Evolutionary conservation across 768 basidiomycete species (phyloP).

Genomic region (Naganishia vishniacii): DNA sequence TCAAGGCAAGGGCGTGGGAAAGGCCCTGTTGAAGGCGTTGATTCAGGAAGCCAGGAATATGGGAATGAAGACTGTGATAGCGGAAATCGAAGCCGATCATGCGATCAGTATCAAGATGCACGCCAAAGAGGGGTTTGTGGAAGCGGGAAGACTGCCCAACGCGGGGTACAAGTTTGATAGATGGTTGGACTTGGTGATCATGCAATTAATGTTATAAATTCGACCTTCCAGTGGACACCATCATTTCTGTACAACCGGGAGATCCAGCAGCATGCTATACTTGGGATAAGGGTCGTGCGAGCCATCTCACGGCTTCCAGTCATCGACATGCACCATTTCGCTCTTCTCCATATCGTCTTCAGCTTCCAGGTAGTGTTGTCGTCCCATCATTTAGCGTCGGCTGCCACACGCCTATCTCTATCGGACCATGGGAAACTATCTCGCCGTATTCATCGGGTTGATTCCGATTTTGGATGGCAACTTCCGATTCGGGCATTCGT

Average conservation of each 20-base stretch:
- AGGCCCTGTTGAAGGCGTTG: constrained; percentile 5
- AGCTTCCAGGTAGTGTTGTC: background rate
- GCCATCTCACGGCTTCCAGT: background rate
- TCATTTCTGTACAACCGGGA: no score
- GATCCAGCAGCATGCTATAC: no score
- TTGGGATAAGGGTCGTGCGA: no score
- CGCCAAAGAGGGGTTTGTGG: constrained; percentile 19
- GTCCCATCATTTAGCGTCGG: background rate
- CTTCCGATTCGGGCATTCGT: constrained; percentile 16
- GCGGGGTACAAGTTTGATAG: constrained; percentile 22
- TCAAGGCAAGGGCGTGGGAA: constrained; percentile 5
- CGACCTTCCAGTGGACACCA: no score
- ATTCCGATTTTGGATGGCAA: constrained; percentile 5
- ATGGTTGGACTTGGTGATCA: constrained; percentile 16
- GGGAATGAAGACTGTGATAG: constrained; percentile 23
- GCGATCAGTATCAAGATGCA: constrained; percentile 14
- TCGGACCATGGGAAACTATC: constrained; percentile 20
- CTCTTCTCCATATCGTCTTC: background rate
- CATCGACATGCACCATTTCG: background rate
- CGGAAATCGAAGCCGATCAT: constrained; percentile 17
- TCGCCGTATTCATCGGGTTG: constrained; percentile 17
- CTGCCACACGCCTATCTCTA: constrained; percentile 11
- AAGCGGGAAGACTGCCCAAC: constrained; percentile 8
- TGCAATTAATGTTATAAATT: constrained; percentile 20
- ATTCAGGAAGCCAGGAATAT: constrained; percentile 7